phyloP scores from a whole-genome alignment of 2,329 filamentous ascomycete genomes.

The Alternaria viburni region DNA sequence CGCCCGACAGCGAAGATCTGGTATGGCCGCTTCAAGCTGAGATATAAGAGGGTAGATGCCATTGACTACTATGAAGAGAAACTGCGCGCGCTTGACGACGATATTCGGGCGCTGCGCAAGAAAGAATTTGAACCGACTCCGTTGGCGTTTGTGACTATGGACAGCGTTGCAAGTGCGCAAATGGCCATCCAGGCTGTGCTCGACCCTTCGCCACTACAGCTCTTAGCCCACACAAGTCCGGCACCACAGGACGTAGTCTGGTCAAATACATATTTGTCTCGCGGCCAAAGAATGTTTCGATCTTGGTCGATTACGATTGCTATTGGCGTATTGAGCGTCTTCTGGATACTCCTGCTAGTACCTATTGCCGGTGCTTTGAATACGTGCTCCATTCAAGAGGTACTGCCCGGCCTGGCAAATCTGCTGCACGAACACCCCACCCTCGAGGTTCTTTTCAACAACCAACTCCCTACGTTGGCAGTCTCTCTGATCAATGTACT shows the following conservation, averaged over 20 bases:
- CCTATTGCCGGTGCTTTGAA: conserved; percentile 81
- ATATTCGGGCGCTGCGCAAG: conserved; percentile 72
- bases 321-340: conserved; percentile 80
- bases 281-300: conserved; percentile 73
- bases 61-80: conserved; percentile 95
- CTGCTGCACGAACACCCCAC: conserved; percentile 72
- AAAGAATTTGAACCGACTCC: conserved; percentile 80
- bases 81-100: conserved; percentile 77
- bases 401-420: conserved; percentile 73
- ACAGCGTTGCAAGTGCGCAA: conserved; percentile 88
- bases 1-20: conserved; percentile 76
- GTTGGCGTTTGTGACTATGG: conserved; percentile 95
- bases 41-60: conserved; percentile 78
- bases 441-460: conserved; percentile 79
- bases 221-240: conserved; percentile 85
- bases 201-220: conserved; percentile 83
- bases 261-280: conserved; percentile 86
- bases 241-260: conserved; percentile 93
- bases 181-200: conserved; percentile 96
- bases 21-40: conserved; percentile 77
- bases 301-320: conserved; percentile 84
- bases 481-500: conserved; percentile 86
- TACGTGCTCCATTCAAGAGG: conserved; percentile 76
- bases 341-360: conserved; percentile 86
- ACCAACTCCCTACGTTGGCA: conserved; percentile 82